Evolutionary conservation across 1,284 basidiomycete genomes (phyloP), one percentile per base, ranked within the genome.

Genomic region (Rhodotorula glutinis): DNA sequence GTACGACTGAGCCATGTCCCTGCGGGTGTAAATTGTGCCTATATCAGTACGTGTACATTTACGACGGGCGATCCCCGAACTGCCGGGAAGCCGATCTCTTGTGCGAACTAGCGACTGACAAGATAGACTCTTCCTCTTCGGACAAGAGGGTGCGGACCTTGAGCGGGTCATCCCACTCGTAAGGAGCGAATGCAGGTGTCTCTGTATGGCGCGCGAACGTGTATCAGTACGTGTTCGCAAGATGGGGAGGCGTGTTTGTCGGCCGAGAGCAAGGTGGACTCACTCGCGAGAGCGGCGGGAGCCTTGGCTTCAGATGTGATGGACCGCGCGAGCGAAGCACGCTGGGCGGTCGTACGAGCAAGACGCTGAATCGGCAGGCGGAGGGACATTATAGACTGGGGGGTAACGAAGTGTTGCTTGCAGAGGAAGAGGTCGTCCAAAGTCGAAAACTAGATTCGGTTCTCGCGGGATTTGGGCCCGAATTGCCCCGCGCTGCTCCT

Each of bases 61-160:
- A n/a, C n/a, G n/a, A n/a, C n/a, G n/a, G n/a, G 4, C 27, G 29
- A 30, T 27, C 27, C 38, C 25, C 4, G n/a, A n/a, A 40, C 30
- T 29, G 58, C 44, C n/a, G 47, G 38, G n/a, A 38, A 8, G 1
- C 47, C 9, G 33, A 4, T n/a, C 5, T 23, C 16, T 8, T 10
- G 85, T 9, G 41, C 11, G 11, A 43, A 17, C 41, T 17, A 17
- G 41, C 9, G 9, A 43, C 41, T 58, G 68, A 91, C 92, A 90
- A 85, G 75, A 97, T 89, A 10, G 91, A 90, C 66, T 86, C 83
- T 80, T 98, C 94, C 57, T 97, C 94, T 53, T 94, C 92, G 0
- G 90, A 91, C 58, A 98, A 81, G 0, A 86, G 73, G 29, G 58
- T 54, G 57, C 74, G 70, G 56, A 75, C 69, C 56, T 72, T 67